Base-by-base conservation (phyloP, 2,329 filamentous ascomycete genomes). In the Neurospora sp. region DNA sequence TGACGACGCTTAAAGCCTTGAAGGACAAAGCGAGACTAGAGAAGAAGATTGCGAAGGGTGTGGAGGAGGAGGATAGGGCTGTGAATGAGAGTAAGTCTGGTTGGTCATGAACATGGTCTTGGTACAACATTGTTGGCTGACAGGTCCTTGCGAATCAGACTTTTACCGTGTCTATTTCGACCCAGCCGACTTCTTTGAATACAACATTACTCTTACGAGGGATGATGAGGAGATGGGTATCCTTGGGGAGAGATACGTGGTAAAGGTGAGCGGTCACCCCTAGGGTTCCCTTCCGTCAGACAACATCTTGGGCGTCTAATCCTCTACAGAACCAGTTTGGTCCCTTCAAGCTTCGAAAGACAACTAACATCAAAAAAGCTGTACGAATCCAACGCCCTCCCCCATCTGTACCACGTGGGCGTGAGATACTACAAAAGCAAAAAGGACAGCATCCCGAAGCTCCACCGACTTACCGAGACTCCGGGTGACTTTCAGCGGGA, bases 111-210 rank as follows among this genome's bases (percentile, higher is more conserved):
- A 33, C 28, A 33, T 33, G 28, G 28, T 33, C 28, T 33, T 33
- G 28, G 6, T n/a, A 15, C 38, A 46, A 7, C 15, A 17, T 28
- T 46, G 38, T 43, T 19, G 66, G 28, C 46, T 23, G 43, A 38
- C n/a, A 67, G n/a, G 40, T 40, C 46, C 17, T 62, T 28, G 4
- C 70, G 4, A 43, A 28, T 28, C 6, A 90, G 89, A 83, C 40
- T 81, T 87, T n/a, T 87, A 89, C 75, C 88, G 88, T 71, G 78
- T 91, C 71, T 93, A 91, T 78, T 80, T 79, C 19, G 92, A 96
- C 76, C 69, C 75, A 3, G 85, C 84, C 0, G 69, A 73, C 38
- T 85, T 84, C 67, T 92, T 93, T 77, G 78, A 81, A 4, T 93
- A 93, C 79, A 83, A 89, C 69, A 80, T 92, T 70, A 82, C 83